Base-by-base conservation (phyloP, 495 filamentous ascomycete species). In the Podospora tetraspora region DNA sequence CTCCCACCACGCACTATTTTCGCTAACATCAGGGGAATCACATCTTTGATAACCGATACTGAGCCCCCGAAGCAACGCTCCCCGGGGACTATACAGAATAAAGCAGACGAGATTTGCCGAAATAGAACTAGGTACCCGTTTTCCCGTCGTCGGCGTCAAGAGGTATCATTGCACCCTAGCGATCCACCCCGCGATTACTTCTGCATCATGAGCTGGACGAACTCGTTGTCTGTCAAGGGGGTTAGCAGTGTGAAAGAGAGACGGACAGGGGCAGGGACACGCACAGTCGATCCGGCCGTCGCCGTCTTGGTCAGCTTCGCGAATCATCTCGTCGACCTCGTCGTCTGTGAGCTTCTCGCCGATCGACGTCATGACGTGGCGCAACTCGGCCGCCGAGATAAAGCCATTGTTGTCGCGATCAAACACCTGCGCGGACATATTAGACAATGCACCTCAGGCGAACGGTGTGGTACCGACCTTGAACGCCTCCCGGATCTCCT, bases 151-250 rank as follows among this genome's bases (percentile, higher is more conserved):
- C 59, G 59, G 59, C 59, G 24, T 58, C 29, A 56, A 52, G 43
- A 65, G 60, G 30, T 66, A 66, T 69, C 59, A 57, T 52, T 52
- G 43, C 43, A 25, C 24, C 59, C 12, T 12, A 22, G 30, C 27
- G 61, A 16, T 57, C 68, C 59, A 32, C 34, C 8, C 25, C 25
- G 11, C 63, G 61, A 58, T 86, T 92, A 98, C 86, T 99, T 99
- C 89, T 99, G 95, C 94, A 99, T 97, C 95, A 99, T 99, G 77
- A 99, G 90, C 85, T 99, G 95, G 74, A 99, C 95, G 79, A 99
- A 99, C 84, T 99, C 95, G 86, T 99, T 98, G 84, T 99, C 95
- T 99, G 77, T 56, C 37, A 22, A 9, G 24, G 19, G 1, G 10
- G 74, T 87, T 73, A 87, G 83, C 65, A 32, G 43, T 2, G 7